Conservation (phyloP, 495 filamentous ascomycete genomes). For the Talaromyces adpressus region DNA sequence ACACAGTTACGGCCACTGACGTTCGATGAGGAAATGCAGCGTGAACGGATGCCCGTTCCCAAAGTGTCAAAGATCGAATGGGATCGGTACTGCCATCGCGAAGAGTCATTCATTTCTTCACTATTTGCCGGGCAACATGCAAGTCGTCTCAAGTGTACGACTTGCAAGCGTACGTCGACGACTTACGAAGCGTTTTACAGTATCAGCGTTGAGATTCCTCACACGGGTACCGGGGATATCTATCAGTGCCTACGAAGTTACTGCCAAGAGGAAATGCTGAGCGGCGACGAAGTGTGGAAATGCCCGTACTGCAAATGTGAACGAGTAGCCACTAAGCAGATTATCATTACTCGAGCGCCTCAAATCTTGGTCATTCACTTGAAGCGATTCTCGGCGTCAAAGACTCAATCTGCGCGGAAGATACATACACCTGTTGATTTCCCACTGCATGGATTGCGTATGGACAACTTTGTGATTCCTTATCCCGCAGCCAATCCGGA, state of each 20-base stretch:
- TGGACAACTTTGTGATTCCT: constrained; percentile 51
- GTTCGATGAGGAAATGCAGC: constrained; percentile 51
- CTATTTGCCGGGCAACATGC: constrained; percentile 68
- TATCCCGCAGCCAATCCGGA: constrained; percentile 23
- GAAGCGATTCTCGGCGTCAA: constrained; percentile 61
- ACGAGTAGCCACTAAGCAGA: constrained; percentile 63
- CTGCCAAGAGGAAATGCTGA: constrained; percentile 59
- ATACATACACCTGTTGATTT: constrained; percentile 64
- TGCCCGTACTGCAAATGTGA: constrained; percentile 63
- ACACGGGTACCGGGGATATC: constrained; percentile 42
- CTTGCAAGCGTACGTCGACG: constrained; percentile 59
- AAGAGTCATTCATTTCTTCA: constrained; percentile 58
- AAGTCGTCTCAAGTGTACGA: constrained; percentile 54
- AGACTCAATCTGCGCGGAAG: constrained; percentile 52
- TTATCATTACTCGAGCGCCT: constrained; percentile 66
- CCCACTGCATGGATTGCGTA: constrained; percentile 55
- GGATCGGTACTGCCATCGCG: constrained; percentile 61
- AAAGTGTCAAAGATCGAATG: constrained; percentile 60
- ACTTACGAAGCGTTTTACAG: constrained; percentile 68
- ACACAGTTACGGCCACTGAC: constrained; percentile 53
- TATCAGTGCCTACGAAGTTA: constrained; percentile 62
- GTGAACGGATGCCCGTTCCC: constrained; percentile 54
- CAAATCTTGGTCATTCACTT: constrained; percentile 69
- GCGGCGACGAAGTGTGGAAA: constrained; percentile 63
- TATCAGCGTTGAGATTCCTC: constrained; percentile 60